Evolutionary conservation across 164 flowering plant species (phyloP), one percentile per base, ranked within the genome.

Genomic region (Chimonanthus praecox): DNA sequence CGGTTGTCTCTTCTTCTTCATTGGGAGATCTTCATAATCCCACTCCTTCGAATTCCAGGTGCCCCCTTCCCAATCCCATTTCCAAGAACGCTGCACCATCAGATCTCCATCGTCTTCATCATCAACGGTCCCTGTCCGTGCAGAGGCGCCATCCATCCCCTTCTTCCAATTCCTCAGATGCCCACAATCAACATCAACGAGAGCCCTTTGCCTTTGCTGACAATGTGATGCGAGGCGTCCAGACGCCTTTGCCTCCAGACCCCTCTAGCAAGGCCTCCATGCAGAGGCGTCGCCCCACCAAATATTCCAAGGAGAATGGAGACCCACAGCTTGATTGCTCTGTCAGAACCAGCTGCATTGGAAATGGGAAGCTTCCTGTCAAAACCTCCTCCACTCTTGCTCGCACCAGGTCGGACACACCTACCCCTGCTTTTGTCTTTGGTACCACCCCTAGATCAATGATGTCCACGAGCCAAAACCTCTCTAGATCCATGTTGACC

Each of bases 391-490:
- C 21, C 21, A 45, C 13, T 4, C 69, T 68, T 20, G 49, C 46
- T 15, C 75, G 77, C 3, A 61, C 64, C 9, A 78, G 83, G 68
- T 50, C 73, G 11, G 83, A 80, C 45, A 78, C 83, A 13, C 80
- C 83, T 10, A 51, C 47, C 0, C 74, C 47, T 0, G 58, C 13
- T 9, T 51, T 51, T 10, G 58, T 8, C 58, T 3, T 10, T 10
- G 13, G 58, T 1, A 0, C 15, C 15, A 54, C 60, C 60, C 58
- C 75, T 33, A 75, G 70, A 58, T 21, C 75, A 18, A 44, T 64
- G 60, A 13, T 16, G 8, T 51, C 48, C 47, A 47, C 70, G 7
- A 69, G 49, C 58, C 76, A 47, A 60, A 47, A 58, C 16, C 69
- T 33, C 49, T 72, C 58, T 15, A 67, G 49, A 20, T 46, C 70